Base-by-base conservation (phyloP, 2,329 filamentous ascomycete genomes). In the Plectosphaerella plurivora region DNA sequence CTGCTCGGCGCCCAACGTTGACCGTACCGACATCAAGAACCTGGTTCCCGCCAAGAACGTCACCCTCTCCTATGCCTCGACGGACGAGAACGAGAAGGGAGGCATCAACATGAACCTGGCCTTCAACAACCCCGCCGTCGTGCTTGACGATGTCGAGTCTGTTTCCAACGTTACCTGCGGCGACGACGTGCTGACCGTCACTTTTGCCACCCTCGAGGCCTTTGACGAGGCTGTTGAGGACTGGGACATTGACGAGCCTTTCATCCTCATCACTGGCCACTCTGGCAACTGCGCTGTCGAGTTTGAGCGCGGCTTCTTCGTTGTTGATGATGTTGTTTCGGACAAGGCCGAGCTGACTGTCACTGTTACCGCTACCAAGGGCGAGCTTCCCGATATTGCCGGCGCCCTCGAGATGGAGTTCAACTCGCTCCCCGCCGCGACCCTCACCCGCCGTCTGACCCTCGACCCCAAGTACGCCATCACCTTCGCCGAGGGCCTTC, bases 201-300 rank as follows among this genome's bases (percentile, higher is more conserved):
- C 53, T 25, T 62, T 62, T 44, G 49, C 44, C 37, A 53, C 50
- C 44, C n/a, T 44, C 16, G 52, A 49, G 2, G 50, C 52, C 24
- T 60, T 60, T 39, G 16, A 33, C n/a, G 47, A 61, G 47, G 57
- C 58, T 18, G 51, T 61, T 10, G 42, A 47, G 16, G 44, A 55
- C 45, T 62, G 60, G 60, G 42, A 49, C 25, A 41, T 46, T 15
- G 52, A 55, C 2, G 49, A 55, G 41, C 53, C 54, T n/a, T 58
- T 75, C 37, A 61, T 73, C 41, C 56, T 75, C 48, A 65, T 75
- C 54, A 75, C 72, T 14, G 74, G 72, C 60, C 67, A 74, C 58
- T 51, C 68, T 18, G 71, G 70, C 28, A 63, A 70, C 53, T 74
- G 72, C 53, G 69, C 73, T 52, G 57, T 58, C n/a, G 62, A 68